A percentile compares a stretch with the other conserved stretches of the same genome.
Evolutionary conservation across 208 protist species (phyloP).

Genomic region (Leishmania martiniquensis): DNA sequence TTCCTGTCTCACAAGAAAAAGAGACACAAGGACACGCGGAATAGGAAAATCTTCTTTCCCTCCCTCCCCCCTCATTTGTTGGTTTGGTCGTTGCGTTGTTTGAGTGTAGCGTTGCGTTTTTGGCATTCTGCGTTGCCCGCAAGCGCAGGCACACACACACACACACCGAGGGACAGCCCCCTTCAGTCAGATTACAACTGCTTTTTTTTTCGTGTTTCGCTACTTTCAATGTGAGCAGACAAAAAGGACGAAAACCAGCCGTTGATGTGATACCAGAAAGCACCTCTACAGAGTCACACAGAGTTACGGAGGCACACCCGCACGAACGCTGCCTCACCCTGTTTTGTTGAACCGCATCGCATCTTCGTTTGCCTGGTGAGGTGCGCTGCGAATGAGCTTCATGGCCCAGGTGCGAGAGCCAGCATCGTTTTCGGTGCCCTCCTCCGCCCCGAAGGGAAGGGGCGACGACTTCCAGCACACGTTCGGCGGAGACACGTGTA

Average conservation of each 20-base stretch:
- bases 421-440: not conserved
- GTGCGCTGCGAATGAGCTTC: constrained; percentile 14
- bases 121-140: not conserved
- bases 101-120: not conserved
- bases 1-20: not conserved
- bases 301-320: not conserved
- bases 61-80: not conserved
- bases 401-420: constrained; percentile 3
- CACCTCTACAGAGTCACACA: not conserved
- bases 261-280: constrained; percentile 1
- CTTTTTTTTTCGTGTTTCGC: constrained; percentile 10
- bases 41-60: not conserved
- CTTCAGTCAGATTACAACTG: not conserved
- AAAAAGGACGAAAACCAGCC: not conserved
- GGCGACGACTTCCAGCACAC: constrained; percentile 5
- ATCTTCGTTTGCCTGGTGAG: not conserved
- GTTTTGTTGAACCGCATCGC: constrained; percentile 1
- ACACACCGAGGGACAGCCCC: not conserved
- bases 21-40: not conserved
- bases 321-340: not conserved
- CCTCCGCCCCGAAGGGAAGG: constrained; percentile 12
- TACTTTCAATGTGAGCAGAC: constrained; percentile 1
- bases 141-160: not conserved
- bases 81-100: not conserved
- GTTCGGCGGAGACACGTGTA: constrained; percentile 6